Conservation (phyloP, 345 rosid genomes). For the Rhodamnia rubescens region DNA sequence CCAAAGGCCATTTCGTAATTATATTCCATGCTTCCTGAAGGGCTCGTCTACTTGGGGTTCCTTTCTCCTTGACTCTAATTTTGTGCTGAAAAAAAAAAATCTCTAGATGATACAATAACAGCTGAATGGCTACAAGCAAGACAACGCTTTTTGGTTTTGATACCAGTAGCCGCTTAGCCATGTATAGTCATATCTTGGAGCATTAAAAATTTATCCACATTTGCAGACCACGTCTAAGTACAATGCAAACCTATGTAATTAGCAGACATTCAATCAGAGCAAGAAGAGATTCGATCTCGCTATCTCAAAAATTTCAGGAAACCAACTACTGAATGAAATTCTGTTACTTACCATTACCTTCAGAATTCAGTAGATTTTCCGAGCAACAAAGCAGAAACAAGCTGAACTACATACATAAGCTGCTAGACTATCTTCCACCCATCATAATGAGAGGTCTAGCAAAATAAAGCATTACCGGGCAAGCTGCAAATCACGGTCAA, state of each 20-base stretch:
- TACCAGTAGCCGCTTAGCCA: background rate
- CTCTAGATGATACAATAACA: background rate
- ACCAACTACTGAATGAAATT: background rate
- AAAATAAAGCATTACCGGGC: constrained; percentile 27
- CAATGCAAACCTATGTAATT: background rate
- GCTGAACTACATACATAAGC: background rate
- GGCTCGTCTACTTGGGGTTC: background rate
- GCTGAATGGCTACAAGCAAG: background rate
- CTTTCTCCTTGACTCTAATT: background rate
- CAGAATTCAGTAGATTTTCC: background rate
- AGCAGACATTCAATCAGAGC: background rate
- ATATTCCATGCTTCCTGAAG: background rate
- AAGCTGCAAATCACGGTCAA: constrained; percentile 51
- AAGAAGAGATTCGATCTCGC: background rate
- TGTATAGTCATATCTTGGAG: background rate
- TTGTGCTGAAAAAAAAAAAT: background rate
- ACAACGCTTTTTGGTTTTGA: background rate
- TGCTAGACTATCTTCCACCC: background rate
- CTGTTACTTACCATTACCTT: background rate
- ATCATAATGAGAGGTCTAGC: background rate
- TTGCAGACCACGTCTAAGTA: background rate
- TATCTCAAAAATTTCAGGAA: background rate
- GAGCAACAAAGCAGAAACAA: background rate
- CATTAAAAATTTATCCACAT: background rate
- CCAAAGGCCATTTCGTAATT: background rate